Evolutionary conservation across 2,329 filamentous ascomycete species (phyloP), one percentile per base, ranked within the genome.

Genomic region (Pseudomassariella vexata): DNA sequence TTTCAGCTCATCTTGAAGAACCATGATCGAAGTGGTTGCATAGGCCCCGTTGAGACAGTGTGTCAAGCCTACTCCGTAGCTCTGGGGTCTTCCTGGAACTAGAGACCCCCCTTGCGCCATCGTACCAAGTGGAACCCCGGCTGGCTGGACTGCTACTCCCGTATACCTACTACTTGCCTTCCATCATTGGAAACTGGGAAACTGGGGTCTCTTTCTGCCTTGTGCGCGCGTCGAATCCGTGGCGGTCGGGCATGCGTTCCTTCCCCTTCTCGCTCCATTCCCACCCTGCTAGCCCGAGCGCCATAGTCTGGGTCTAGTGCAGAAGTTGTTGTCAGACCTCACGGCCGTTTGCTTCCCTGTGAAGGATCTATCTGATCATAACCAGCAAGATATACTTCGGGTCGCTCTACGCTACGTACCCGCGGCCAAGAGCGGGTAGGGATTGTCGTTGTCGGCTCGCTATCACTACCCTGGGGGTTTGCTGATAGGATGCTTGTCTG

Each of bases 381-480:
- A 32, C 16, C 27, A 34, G 34, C 34, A 41, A 32, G 26, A 24
- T 27, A 30, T 35, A 38, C 28, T 29, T 39, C 38, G 25, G 32
- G 35, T 37, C 28, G 34, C 30, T 26, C 36, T 38, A 35, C 34
- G 25, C 28, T 32, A 36, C 41, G 37, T 43, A 40, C 41, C 32
- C 28, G 31, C 27, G 32, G 39, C 45, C 34, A 41, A 40, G 40
- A 40, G 24, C 18, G 24, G 18, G 11, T 32, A 28, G 33, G 33
- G 33, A 34, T 25, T 36, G 29, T 32, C 40, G 40, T 40, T 37
- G 30, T 42, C 34, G 24, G 32, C 24, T 30, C 16, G 28, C 27
- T 48, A 45, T 32, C 23, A 35, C 24, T 40, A 48, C 49, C 46
- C 50, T 28, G 36, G 49, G 45, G 40, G 46, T 40, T 35, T 37